A percentile compares a stretch with the other conserved stretches of the same genome.
Conservation (phyloP, 176 grass and related monocot species). For the Musa troglodytarum region DNA sequence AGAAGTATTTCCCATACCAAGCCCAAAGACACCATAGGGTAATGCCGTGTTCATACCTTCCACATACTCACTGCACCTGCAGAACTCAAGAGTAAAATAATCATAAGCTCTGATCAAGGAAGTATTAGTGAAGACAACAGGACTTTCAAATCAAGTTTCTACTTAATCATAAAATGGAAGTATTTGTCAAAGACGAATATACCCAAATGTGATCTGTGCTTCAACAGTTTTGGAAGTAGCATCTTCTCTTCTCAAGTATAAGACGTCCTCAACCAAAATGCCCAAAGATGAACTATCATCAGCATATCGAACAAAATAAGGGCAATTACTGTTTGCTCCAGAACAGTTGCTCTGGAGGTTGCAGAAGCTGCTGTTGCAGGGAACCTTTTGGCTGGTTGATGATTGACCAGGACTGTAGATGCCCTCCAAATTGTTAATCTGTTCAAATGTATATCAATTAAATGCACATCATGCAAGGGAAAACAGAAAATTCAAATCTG, state of each 20-base stretch:
- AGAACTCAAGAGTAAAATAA: no score
- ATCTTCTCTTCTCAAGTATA: constrained; percentile 40
- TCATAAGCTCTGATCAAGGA: background rate
- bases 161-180: no score
- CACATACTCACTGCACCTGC: no score
- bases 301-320: constrained; percentile 37
- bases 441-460: no score
- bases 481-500: no score
- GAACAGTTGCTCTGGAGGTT: constrained; percentile 29
- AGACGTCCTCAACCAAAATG: constrained; percentile 52
- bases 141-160: no score
- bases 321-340: constrained; percentile 30
- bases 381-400: constrained; percentile 59
- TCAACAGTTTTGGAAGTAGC: constrained; percentile 5
- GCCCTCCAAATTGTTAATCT: no score
- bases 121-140: background rate
- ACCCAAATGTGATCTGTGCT: constrained; percentile 56
- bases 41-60: no score
- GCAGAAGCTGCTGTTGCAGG: constrained; percentile 45
- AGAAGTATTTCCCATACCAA: constrained; percentile 44
- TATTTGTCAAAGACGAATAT: background rate
- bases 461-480: no score
- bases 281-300: constrained; percentile 63
- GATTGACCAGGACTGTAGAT: constrained; percentile 46
- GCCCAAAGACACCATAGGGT: constrained; percentile 52